Base-by-base conservation (phyloP, 2,329 filamentous ascomycete genomes). In the Stromatinia cepivora region DNA sequence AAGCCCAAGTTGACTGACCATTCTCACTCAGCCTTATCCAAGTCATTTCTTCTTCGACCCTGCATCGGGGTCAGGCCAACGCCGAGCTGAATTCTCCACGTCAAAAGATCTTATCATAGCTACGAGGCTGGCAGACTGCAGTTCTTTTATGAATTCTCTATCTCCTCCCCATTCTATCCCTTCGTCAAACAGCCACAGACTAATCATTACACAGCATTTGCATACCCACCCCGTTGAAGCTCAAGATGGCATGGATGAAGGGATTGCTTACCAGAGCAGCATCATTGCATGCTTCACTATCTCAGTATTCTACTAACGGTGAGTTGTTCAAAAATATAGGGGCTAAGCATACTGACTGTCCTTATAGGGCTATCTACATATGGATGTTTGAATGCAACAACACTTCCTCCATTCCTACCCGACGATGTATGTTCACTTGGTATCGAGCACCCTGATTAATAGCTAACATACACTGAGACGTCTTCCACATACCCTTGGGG, bases 401-500 rank as follows among this genome's bases (percentile, higher is more conserved):
- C 71, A 1, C 73, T 79, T 15, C 78, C 79, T n/a, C 59, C 70
- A 1, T 86, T 83, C 70, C 75, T 86, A 22, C 78, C 75, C 2
- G 80, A 84, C 75, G 84, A 84, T 70, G 66, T 69, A 64, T 54
- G 50, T 63, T 52, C 46, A 64, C 34, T 28, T 36, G 0, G 17
- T 8, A n/a, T 39, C 22, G 13, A 63, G 34, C 1, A 39, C 8
- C 22, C 28, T 64, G 5, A 20, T 56, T 28, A 0, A 48, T 39
- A 22, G 39, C 56, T 69, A 56, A 42, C 31, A 45, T 31, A 10
- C 6, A 7, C n/a, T 45, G 13, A 66, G 46, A 13, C 45, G 15
- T 81, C 83, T 34, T 80, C 83, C 70, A 82, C 82, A 9, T 81
- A 73, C 59, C 85, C 86, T 3, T 87, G 86, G 86, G 85, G 84